These are phyloP conservation scores for Speleostelium caveatum DNA, from an alignment of 78 protist genomes.

Conservation along the genomic window DNA sequence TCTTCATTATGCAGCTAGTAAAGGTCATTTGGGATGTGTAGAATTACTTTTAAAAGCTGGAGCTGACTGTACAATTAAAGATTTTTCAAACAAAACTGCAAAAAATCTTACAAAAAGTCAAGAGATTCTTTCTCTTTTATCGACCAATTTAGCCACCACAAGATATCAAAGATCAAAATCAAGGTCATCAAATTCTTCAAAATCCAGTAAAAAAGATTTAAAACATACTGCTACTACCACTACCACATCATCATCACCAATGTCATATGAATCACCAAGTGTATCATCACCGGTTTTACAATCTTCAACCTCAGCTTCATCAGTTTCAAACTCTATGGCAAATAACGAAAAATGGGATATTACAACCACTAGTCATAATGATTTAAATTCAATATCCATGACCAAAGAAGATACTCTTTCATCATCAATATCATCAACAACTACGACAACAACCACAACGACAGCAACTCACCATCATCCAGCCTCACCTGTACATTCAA, in stretches of 20 bases:
- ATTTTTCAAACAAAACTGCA: conserved; percentile 41
- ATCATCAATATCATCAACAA: background rate
- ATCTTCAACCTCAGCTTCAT: background rate
- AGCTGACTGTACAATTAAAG: conserved; percentile 48
- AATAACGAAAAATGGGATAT: background rate
- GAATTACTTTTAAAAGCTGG: conserved; percentile 56
- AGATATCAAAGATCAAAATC: conserved; percentile 19
- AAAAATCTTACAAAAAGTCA: conserved; percentile 62
- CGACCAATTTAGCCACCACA: background rate
- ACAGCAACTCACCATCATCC: background rate
- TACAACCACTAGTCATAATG: background rate
- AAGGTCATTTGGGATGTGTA: conserved; percentile 72
- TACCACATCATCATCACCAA: background rate
- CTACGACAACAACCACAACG: background rate
- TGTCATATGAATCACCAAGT: too few relatives aligned
- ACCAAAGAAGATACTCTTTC: background rate
- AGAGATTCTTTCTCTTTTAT: conserved; percentile 15
- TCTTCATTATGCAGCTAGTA: conserved; percentile 62
- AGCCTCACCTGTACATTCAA: background rate
- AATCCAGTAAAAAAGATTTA: background rate
- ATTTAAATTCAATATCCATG: background rate
- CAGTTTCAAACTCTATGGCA: background rate
- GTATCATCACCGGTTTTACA: background rate
- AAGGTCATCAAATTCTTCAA: background rate
- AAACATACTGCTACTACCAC: background rate